These are phyloP conservation scores for Pythium oligandrum DNA, from an alignment of 352 stramenopile genomes.

Conservation along the genomic window DNA sequence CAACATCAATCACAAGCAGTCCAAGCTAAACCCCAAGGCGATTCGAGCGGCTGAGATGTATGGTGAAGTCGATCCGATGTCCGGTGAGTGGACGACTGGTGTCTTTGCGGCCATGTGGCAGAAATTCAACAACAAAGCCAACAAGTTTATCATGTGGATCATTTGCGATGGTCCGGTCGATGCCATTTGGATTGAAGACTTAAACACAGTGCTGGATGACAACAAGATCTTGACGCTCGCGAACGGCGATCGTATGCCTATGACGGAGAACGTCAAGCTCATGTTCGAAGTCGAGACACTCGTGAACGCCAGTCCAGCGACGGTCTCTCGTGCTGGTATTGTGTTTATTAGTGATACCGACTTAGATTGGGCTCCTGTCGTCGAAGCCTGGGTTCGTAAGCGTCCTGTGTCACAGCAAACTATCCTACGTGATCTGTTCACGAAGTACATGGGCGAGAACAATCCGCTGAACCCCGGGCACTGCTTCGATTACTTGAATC, in stretches of 20 bases:
- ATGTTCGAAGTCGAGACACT: slow-evolving; percentile 98
- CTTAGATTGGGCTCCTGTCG: slow-evolving; percentile 95
- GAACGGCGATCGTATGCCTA: slow-evolving; percentile 97
- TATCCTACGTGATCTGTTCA: slow-evolving; percentile 90
- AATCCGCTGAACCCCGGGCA: slow-evolving; percentile 91
- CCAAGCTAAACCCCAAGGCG: slow-evolving; percentile 96
- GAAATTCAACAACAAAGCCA: slow-evolving; percentile 98
- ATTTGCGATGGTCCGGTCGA: slow-evolving; percentile 96
- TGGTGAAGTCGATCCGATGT: slow-evolving; percentile 95
- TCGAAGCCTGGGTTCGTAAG: slow-evolving; percentile 96
- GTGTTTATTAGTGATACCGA: slow-evolving; percentile 98
- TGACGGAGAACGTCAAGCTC: slow-evolving; percentile 97
- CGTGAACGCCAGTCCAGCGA: slow-evolving; percentile 96
- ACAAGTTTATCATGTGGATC: slow-evolving; percentile 99
- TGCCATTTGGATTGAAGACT: slow-evolving; percentile 98
- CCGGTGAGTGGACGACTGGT: slow-evolving; percentile 96
- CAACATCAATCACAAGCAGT: slow-evolving; percentile 93
- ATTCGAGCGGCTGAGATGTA: slow-evolving; percentile 98
- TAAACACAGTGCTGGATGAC: slow-evolving; percentile 98
- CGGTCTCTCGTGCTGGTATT: slow-evolving; percentile 95
- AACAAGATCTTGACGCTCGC: slow-evolving; percentile 97
- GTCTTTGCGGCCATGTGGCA: slow-evolving; percentile 98
- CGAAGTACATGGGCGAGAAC: slow-evolving; percentile 96
- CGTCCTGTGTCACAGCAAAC: slow-evolving; percentile 81
- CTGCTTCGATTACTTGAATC: slow-evolving; percentile 95